Percentiles rank a stretch among this genome's conserved stretches.
Evolutionary conservation across 2,329 filamentous ascomycete genomes (phyloP).

Genomic region (Fusarium brevicatenulatum): DNA sequence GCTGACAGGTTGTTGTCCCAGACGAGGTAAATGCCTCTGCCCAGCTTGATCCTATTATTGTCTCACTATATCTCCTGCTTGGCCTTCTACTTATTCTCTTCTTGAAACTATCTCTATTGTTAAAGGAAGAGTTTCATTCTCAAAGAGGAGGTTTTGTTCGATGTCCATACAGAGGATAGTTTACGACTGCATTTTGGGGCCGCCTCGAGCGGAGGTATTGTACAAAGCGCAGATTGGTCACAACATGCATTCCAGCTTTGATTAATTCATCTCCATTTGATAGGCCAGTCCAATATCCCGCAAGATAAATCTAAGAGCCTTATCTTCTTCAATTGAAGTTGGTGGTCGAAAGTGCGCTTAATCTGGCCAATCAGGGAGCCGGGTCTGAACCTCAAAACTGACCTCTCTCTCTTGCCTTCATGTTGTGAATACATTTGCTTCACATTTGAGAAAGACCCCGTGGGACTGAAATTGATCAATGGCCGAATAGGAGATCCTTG

Average conservation of each 20-base stretch:
- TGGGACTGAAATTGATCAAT: neutral
- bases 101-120: neutral
- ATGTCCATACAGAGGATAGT: neutral
- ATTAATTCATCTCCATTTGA: fast-evolving
- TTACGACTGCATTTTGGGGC: neutral
- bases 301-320: neutral
- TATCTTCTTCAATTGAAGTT: neutral
- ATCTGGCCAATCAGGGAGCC: neutral
- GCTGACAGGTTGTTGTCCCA: neutral
- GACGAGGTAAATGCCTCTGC: neutral
- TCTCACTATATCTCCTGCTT: neutral
- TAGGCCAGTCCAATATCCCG: neutral
- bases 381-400: neutral
- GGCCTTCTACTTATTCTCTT: neutral
- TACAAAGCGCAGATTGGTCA: neutral
- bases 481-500: too few species aligned
- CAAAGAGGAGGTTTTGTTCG: neutral
- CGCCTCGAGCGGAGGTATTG: neutral
- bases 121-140: fast-evolving
- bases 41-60: neutral
- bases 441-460: neutral
- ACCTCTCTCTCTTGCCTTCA: neutral
- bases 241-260: neutral
- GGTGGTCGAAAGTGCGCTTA: neutral
- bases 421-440: neutral